Base-by-base conservation (phyloP, 176 grass and related monocot genomes). In the Avena atlantica region DNA sequence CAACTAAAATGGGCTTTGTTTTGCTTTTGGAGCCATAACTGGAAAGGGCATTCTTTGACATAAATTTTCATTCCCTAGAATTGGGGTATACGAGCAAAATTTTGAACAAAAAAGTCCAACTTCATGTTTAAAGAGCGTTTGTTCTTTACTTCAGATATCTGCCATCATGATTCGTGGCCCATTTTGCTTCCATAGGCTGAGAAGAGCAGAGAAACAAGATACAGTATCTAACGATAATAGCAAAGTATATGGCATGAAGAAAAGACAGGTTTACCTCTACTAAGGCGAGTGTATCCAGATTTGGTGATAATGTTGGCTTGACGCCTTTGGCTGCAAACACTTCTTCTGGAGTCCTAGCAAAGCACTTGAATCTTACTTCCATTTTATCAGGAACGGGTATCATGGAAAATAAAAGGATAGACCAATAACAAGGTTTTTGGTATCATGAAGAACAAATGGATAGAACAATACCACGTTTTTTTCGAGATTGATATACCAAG, bases 291-390 rank as follows among this genome's bases (percentile, higher is more conserved):
- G 93, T 95, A 84, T 95, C 78, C 31, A 95, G 86, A 74, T 94
- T 98, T 58, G 96, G 93, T 59, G 93, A 98, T 77, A 98, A 73
- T 84, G 93, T 95, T 52, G 93, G 93, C 52, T 98, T 98, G 65
- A 98, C 96, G 79, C 96, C 93, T 92, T 92, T 98, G 65, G 90
- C 96, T 89, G 89, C 89, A 78, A 93, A 90, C 68, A 98, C 93
- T 95, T 95, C 96, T 29, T 98, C 93, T 45, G 93, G 93, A 53
- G 89, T 95, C 91, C 95, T 98, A 83, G 49, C 51, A 83, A 78
- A 79, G 12, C 51, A 87, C 40, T 76, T 89, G 88, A 36, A 48
- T 76, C 7, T 42, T 67, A 34, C 13, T 81, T 88, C 48, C 70
- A 72, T 75, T 79, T 8, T 55, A 78, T 76, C 48, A 85, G 61